phyloP scores from a whole-genome alignment of 2,329 filamentous ascomycete genomes.

The Pseudogymnoascus sp. region DNA sequence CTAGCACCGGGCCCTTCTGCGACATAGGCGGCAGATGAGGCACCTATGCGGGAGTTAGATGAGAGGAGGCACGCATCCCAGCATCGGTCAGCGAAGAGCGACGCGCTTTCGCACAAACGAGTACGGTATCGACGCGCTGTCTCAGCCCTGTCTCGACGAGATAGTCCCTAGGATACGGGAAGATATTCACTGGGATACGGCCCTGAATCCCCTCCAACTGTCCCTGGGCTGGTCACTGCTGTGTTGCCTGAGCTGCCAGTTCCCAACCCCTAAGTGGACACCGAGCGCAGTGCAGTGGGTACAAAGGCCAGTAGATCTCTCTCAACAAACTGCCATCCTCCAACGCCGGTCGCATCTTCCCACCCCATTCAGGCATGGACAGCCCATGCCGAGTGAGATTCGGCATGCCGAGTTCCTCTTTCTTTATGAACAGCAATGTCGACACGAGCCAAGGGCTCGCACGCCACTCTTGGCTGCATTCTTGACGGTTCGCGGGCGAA shows the following conservation, averaged over 20 bases:
- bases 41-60: neutral
- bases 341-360: neutral
- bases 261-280: neutral
- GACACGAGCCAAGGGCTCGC: neutral
- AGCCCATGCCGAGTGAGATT: too few relatives aligned
- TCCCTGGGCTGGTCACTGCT: neutral
- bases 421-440: neutral
- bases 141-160: neutral
- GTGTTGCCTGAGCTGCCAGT: neutral
- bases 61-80: neutral
- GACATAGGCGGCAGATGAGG: neutral
- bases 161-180: neutral
- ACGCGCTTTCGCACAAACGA: neutral
- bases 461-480: constrained; percentile 1
- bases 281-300: neutral
- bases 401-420: neutral
- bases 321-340: neutral
- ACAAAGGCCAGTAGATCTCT: neutral
- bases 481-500: neutral
- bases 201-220: neutral
- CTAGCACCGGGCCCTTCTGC: neutral
- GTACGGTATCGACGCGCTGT: neutral
- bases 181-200: neutral
- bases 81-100: neutral
- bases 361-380: neutral